Evolutionary conservation across 129 eudicot genomes (phyloP), one percentile per base, ranked within the genome.

Genomic region (Flaveria bidentis): DNA sequence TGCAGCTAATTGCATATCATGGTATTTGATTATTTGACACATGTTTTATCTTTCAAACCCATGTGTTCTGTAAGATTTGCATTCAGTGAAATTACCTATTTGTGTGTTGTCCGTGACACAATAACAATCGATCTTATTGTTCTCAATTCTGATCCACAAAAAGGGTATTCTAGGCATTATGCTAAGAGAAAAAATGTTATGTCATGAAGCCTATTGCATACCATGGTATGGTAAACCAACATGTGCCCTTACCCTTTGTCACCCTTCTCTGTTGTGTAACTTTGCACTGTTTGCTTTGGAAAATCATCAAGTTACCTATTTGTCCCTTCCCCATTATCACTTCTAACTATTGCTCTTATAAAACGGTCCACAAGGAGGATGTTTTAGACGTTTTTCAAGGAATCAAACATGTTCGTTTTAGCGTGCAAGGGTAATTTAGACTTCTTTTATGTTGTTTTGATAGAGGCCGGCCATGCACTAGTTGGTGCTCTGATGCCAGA

Each of bases 401-500:
- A 57, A 7, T 23, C 13, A 57, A 57, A 57, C 64, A 53, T 53
- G 64, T 57, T 9, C 0, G 30, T 57, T 33, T 9, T 26, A 1
- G 50, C 33, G n/a, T 76, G 28, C 25, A 60, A 78, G 76, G 76
- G 50, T 14, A 18, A 60, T 71, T 71, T 28, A 47, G 72, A 36
- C 7, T 36, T 46, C 13, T 26, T 68, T 3, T 47, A 0, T 55
- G 30, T 51, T 76, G 20, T 33, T 57, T 53, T 17, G 81, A 74
- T 92, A 93, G 98, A 93, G 97, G 98, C 98, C 56, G 98, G 98
- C 60, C 98, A 93, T 87, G 98, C 98, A 23, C 86, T 93, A 69
- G 98, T 93, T 77, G 98, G 98, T 68, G 98, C 98, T 53, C 89
- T 93, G 12, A 90, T 93, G 98, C 98, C 98, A 2, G 98, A 93